Evolutionary conservation across 1,284 basidiomycete genomes (phyloP), one percentile per base, ranked within the genome.

Genomic region (Anthracocystis panici-leucophaei): DNA sequence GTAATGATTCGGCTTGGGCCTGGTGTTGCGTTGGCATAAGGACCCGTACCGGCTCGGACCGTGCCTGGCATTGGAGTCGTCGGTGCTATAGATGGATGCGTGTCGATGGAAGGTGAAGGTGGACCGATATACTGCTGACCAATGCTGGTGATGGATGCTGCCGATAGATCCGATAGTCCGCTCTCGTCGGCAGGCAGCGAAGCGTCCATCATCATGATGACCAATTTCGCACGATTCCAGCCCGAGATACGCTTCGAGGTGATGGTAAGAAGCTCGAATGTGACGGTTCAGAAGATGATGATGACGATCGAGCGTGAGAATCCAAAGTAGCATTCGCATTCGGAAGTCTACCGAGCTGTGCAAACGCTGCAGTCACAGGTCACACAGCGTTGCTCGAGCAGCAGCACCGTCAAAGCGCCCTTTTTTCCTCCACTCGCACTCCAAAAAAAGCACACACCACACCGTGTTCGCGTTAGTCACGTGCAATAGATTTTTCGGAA

Each of bases 391-490:
- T 35, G 11, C 21, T 8, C 35, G 3, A 38, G 50, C 57, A 52
- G 31, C 35, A 50, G n/a, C 23, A 18, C 3, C 16, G 42, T 21
- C 44, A 12, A 14, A 44, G 14, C 35, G 35, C 35, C 35, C 35
- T 38, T n/a, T n/a, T 23, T 20, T 25, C 41, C 45, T 27, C 18
- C 57, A 59, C 46, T n/a, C 21, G 8, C 45, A 16, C 12, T 27
- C n/a, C 21, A 46, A 29, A 31, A 23, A 33, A 29, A 38, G 33
- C 35, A 49, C 31, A 21, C n/a, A 9, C 33, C 18, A 23, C 58
- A 49, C 20, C 59, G 65, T 62, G 65, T 68, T 57, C 68, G 68
- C 68, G 68, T 71, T 41, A 20, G 62, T 70, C 67, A 70, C 67
- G 67, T 70, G 67, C 42, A 35, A 1, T 11, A n/a, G 9, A 41